Evolutionary conservation across 371 early-diverging fungal species (phyloP).

Genomic region (Phascolomyces articulosus): DNA sequence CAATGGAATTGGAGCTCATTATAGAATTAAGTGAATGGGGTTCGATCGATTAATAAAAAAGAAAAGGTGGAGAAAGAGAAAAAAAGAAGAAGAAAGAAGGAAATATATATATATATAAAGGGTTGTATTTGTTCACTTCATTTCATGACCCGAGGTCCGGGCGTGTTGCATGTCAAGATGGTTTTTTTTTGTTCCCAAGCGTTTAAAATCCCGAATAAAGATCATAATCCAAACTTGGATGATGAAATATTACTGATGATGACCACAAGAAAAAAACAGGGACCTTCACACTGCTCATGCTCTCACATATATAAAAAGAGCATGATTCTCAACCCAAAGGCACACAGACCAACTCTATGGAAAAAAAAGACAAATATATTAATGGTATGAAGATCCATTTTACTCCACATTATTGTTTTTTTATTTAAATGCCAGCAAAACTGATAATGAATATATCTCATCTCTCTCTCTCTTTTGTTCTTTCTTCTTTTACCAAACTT

Average conservation of each 20-base stretch:
- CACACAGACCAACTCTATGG: no score
- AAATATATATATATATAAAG: background rate
- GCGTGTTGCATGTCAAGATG: background rate
- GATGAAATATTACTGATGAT: background rate
- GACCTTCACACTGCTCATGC: no score
- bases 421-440: no score
- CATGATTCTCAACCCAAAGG: no score
- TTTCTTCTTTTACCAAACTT: no score
- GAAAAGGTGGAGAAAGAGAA: background rate
- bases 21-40: background rate
- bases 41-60: constrained; percentile 1
- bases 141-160: constrained; percentile 1
- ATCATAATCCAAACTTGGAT: no score
- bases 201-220: background rate
- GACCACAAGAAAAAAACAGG: background rate
- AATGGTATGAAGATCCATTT: no score
- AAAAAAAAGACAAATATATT: no score
- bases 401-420: no score
- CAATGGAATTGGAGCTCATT: constrained; percentile 33
- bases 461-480: no score
- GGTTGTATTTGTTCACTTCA: background rate
- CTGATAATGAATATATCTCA: no score
- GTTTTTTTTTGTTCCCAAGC: background rate
- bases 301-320: no score
- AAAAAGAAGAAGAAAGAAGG: background rate